Conservation (phyloP, 768 basidiomycete species). For the Gelatoporia subvermispora region DNA sequence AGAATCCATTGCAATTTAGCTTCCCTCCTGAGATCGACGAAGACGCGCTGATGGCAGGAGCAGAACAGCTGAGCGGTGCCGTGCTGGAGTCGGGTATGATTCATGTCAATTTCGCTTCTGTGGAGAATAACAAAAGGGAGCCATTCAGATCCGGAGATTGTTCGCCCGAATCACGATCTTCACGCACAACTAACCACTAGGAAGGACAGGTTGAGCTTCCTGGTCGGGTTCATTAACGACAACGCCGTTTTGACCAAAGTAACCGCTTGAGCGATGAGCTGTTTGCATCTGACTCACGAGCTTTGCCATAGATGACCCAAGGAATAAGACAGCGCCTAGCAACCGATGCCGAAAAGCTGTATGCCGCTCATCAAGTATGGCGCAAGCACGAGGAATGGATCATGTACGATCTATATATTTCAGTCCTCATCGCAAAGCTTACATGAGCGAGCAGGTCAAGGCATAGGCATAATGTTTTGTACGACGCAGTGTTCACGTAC, state of each 20-base stretch:
- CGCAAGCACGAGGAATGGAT: constrained; percentile 63
- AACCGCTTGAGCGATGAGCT: not conserved
- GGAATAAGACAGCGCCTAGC: constrained; percentile 68
- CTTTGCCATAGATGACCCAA: constrained; percentile 58
- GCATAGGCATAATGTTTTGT: constrained; percentile 56
- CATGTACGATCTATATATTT: constrained; percentile 37
- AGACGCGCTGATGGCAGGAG: constrained; percentile 74
- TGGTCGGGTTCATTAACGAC: constrained; percentile 87
- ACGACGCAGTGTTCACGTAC: constrained; percentile 64
- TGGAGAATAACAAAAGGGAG: not conserved
- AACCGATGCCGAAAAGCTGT: constrained; percentile 82
- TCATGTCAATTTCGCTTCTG: not conserved
- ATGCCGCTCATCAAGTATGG: constrained; percentile 81
- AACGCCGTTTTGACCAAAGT: constrained; percentile 80
- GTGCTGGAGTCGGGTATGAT: constrained; percentile 68
- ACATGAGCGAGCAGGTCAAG: constrained; percentile 38
- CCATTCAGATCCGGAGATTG: constrained; percentile 56
- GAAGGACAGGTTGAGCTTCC: constrained; percentile 71
- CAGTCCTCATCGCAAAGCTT: not conserved
- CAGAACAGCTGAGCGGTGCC: constrained; percentile 67
- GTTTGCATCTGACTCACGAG: not conserved
- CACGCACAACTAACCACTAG: constrained; percentile 71
- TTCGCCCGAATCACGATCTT: constrained; percentile 74
- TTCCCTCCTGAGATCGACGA: constrained; percentile 78
- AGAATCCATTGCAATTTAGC: constrained; percentile 79